A percentile compares a stretch with the other conserved stretches of the same genome.
These are phyloP conservation scores for Amanita jacksonii DNA, from an alignment of 768 basidiomycete genomes.

Conservation along the genomic window DNA sequence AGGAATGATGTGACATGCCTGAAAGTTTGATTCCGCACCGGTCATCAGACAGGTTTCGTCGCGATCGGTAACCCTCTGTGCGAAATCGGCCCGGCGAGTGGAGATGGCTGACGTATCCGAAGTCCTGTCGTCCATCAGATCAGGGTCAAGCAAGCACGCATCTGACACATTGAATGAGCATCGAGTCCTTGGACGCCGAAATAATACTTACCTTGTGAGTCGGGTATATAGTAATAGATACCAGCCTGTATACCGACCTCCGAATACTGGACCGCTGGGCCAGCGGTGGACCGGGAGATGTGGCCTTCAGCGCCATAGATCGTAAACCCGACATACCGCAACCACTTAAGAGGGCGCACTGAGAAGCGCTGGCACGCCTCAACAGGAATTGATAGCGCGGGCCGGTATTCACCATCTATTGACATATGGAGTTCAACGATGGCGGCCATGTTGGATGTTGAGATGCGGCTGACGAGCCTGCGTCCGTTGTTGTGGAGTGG, in stretches of 20 bases:
- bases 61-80: constrained; percentile 2
- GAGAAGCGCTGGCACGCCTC: constrained; percentile 12
- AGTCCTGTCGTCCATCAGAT: constrained; percentile 8
- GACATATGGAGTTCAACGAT: constrained; percentile 11
- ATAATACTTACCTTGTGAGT: not conserved
- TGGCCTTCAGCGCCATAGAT: too few relatives aligned
- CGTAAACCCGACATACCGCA: constrained; percentile 10
- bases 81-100: constrained; percentile 1
- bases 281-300: constrained; percentile 2
- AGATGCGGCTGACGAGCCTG: not conserved
- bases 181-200: too few relatives aligned
- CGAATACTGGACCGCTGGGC: constrained; percentile 12
- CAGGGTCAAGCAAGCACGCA: constrained; percentile 6
- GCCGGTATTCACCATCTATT: constrained; percentile 9
- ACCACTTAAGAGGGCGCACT: constrained; percentile 13
- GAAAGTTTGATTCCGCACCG: constrained; percentile 1
- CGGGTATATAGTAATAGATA: constrained; percentile 8
- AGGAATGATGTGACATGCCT: constrained; percentile 10
- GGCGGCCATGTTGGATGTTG: constrained; percentile 3
- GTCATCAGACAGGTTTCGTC: constrained; percentile 10
- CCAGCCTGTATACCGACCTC: not conserved
- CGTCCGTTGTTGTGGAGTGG: too few relatives aligned
- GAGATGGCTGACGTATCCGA: not conserved
- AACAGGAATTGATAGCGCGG: constrained; percentile 13
- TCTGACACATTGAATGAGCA: too few relatives aligned